Evolutionary conservation across 352 stramenopile species (phyloP).

Genomic region (Globisporangium mamillatum): DNA sequence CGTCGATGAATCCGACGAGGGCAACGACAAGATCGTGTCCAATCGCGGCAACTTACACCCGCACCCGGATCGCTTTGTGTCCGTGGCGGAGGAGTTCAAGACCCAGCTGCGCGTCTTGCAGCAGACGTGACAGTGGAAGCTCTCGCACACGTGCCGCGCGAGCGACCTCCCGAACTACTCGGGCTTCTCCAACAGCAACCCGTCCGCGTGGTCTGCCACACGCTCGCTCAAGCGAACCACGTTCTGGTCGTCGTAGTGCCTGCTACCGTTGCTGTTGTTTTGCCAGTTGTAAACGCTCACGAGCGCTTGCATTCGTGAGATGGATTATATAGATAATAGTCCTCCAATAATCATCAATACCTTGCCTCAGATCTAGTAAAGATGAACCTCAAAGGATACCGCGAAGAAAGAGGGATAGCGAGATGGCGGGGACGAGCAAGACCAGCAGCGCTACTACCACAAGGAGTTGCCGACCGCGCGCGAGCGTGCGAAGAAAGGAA

Average conservation of each 20-base stretch:
- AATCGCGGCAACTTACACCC: constrained; percentile 61
- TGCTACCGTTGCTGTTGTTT: background rate
- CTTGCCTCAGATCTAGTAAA: no score
- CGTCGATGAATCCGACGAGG: constrained; percentile 1
- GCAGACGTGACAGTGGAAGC: constrained; percentile 28
- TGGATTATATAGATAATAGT: background rate
- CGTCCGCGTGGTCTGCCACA: constrained; percentile 18
- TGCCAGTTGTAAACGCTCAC: background rate
- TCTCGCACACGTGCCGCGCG: constrained; percentile 45
- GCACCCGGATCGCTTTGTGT: constrained; percentile 36
- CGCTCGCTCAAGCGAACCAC: background rate
- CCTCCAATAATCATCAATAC: background rate
- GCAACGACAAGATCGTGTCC: constrained; percentile 33
- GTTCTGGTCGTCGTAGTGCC: background rate
- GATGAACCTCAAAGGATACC: no score
- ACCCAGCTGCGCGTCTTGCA: constrained; percentile 26
- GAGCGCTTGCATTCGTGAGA: background rate
- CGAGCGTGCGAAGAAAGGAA: background rate
- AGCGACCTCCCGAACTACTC: constrained; percentile 32
- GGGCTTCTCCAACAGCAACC: constrained; percentile 43
- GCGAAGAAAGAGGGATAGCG: no score
- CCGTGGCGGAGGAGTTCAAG: constrained; percentile 39
- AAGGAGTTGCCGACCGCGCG: background rate
- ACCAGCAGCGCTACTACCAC: no score
- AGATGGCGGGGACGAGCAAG: no score